Conservation (phyloP, 2,329 filamentous ascomycete species). For the Arthrinium phaeospermum region DNA sequence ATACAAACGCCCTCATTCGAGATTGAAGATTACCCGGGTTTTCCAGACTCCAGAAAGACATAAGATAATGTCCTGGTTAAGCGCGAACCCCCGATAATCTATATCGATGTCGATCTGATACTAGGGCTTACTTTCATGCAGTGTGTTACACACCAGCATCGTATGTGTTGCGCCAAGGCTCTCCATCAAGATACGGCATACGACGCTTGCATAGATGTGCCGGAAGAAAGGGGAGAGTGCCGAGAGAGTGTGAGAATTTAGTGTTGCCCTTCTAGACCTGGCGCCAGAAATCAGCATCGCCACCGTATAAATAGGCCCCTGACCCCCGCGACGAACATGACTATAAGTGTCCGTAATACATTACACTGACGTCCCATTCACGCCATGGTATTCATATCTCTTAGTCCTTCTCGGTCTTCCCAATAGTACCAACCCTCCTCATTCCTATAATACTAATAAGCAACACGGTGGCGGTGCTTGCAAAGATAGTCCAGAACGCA, state of each 20-base stretch:
- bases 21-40: neutral
- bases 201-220: neutral
- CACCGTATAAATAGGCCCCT: neutral
- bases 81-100: neutral
- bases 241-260: neutral
- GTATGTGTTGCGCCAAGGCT: neutral
- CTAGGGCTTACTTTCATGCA: neutral
- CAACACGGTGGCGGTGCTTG: conserved; percentile 45
- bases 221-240: neutral
- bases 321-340: neutral
- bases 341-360: too few species aligned
- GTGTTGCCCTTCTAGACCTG: conserved; percentile 23
- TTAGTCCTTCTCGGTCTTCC: conserved; percentile 47
- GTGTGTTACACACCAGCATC: neutral
- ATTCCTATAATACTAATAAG: conserved; percentile 48
- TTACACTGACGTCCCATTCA: conserved; percentile 29
- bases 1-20: neutral
- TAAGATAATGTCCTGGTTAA: neutral
- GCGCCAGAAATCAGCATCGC: neutral
- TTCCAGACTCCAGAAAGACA: neutral
- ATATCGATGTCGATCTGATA: neutral
- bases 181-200: conserved; percentile 8
- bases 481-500: conserved; percentile 60
- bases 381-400: conserved; percentile 26
- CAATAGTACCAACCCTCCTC: conserved; percentile 53